Evolutionary conservation across 352 stramenopile genomes (phyloP), one percentile per base, ranked within the genome.

Genomic region (Phytophthora fragariae): DNA sequence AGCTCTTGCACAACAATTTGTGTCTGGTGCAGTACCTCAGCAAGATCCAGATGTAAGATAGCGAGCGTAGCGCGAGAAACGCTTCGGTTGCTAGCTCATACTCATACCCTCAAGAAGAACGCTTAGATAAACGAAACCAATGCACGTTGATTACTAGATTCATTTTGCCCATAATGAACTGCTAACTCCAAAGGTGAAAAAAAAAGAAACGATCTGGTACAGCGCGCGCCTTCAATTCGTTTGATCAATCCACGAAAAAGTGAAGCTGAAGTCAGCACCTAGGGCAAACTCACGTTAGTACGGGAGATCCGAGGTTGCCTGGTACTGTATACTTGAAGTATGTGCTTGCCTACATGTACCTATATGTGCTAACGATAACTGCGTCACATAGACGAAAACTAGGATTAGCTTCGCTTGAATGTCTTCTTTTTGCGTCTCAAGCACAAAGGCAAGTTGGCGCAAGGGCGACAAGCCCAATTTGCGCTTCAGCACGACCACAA

Each of bases 1-100:
- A 93, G 68, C 69, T 94, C 49, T 70, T 96, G 56, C 86, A 94
- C 72, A 91, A 96, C 77, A 94, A 93, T 75, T 79, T 96, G 62
- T 96, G 89, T 79, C 77, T 96, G 44, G 89, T 94, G 70, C 86
- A 94, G 71, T 93, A 96, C 73, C 86, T 96, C 56, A 94, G 84
- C 84, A 93, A 94, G 78, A 93, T 96, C 59, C 89, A 96, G 75
- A 94, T 94, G 85, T 96, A 92, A 79, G 75, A 52, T 65, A 63
- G 35, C 44, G 57, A 44, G 54, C 15, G 27, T 65, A 41, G 27
- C 33, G 39, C 24, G 12, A 33, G 10, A 46, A 27, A 31, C 29
- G 53, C 24, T 41, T 39, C 53, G 39, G 17, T 33, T 63, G 37
- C 39, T 63, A 63, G 57, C 57, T 63, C 59, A 21, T 65, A 19